Percentiles rank a stretch among this genome's conserved stretches.
These are phyloP conservation scores for Actinomortierella wolfii DNA, from an alignment of 371 early-diverging fungal genomes.

Conservation along the genomic window DNA sequence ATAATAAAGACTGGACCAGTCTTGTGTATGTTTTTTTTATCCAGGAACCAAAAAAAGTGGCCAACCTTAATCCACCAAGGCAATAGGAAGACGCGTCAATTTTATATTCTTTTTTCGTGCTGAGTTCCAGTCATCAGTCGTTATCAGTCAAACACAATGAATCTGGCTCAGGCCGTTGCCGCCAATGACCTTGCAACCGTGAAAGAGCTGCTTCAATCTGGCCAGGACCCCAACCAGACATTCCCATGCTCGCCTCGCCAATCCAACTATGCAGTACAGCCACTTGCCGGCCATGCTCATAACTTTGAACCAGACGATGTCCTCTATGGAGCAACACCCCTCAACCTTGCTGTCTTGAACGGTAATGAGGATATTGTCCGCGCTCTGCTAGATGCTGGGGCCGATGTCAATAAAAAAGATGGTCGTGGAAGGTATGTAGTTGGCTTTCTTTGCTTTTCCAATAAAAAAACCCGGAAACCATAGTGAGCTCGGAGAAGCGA, in stretches of 20 bases:
- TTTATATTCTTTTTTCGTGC: too few relatives aligned
- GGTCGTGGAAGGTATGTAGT: conserved; percentile 66
- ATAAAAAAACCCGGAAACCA: too few relatives aligned
- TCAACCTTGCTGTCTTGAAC: conserved; percentile 73
- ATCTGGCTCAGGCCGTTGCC: conserved; percentile 54
- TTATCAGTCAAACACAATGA: conserved; percentile 41
- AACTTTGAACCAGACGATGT: conserved; percentile 45
- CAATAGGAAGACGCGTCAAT: too few relatives aligned
- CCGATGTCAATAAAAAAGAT: conserved; percentile 67
- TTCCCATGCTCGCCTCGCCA: conserved; percentile 50
- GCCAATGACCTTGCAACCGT: conserved; percentile 57
- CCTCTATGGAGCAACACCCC: conserved; percentile 59
- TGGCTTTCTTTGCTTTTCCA: too few relatives aligned
- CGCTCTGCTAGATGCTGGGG: conserved; percentile 63
- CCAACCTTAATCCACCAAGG: too few relatives aligned
- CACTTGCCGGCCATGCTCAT: conserved; percentile 36
- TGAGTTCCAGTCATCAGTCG: too few relatives aligned
- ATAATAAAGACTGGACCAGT: too few relatives aligned
- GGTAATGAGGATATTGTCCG: conserved; percentile 66
- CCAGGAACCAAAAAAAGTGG: too few relatives aligned
- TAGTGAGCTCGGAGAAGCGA: too few relatives aligned
- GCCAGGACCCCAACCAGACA: conserved; percentile 57
- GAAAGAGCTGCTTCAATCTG: conserved; percentile 49
- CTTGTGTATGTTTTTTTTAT: too few relatives aligned
- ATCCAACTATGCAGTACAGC: conserved; percentile 40